These are phyloP conservation scores for Colletotrichum sp. DNA, from an alignment of 2,329 filamentous ascomycete species.

Conservation along the genomic window DNA sequence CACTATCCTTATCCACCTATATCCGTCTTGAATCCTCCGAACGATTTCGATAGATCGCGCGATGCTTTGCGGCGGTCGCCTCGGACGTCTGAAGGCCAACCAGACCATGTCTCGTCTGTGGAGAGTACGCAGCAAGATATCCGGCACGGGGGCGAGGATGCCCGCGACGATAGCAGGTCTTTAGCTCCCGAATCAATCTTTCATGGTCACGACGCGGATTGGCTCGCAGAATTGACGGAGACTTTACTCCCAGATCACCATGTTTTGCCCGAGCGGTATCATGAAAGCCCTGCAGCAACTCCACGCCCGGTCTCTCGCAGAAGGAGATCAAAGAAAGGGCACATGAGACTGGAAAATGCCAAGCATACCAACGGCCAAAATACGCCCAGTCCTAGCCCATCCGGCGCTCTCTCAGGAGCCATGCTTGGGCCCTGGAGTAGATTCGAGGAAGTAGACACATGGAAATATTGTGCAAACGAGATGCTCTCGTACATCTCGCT, in stretches of 20 bases:
- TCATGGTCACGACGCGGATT: background rate
- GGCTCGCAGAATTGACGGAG: background rate
- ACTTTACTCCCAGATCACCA: background rate
- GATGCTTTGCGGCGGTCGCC: background rate
- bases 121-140: background rate
- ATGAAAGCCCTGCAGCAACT: background rate
- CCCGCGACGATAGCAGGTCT: background rate
- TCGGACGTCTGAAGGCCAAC: background rate
- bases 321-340: background rate
- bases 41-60: background rate
- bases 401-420: background rate
- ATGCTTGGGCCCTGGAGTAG: background rate
- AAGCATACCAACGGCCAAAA: background rate
- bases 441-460: background rate
- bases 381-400: too few relatives aligned
- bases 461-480: background rate
- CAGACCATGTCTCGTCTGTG: background rate
- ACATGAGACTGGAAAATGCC: background rate
- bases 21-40: background rate
- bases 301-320: background rate
- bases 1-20: background rate
- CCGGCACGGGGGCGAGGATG: background rate
- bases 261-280: background rate
- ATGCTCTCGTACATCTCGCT: conserved; percentile 7
- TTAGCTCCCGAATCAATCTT: background rate